Base-by-base conservation (phyloP, 202 grass and related monocot genomes). In the Panicum hallii region DNA sequence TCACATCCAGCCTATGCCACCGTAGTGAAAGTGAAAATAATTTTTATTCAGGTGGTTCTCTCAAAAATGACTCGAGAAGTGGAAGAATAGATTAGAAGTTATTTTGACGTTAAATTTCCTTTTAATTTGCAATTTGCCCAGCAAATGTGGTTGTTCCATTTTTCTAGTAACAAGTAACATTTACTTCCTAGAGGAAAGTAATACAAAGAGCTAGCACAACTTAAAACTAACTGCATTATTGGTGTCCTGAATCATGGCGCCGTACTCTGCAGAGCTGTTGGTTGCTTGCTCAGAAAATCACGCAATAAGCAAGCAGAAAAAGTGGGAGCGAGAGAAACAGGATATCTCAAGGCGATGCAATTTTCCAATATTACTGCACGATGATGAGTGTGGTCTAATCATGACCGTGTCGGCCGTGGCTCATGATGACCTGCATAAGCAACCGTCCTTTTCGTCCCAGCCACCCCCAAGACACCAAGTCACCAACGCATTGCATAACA, bases 351-450 rank as follows among this genome's bases (percentile, higher is more conserved):
- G 44, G 20, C 14, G 43, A 42, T 48, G 65, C 66, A 67, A 4
- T 32, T 40, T 77, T 41, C 23, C 53, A 49, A 49, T 49, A 60
- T 81, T 65, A 67, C 61, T 30, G 70, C 43, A 68, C 41, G 70
- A 75, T 75, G 48, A 57, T 75, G 48, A 57, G 77, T 63, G 70
- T 87, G 61, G 78, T n/a, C 42, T 81, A 87, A 87, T 87, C 50
- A 82, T 76, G 47, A 50, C 14, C 5, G 30, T 69, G 50, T 76
- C 52, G 70, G 70, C 55, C 50, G 19, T 65, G 61, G 62, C 70
- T 75, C 9, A 82, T 87, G 85, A 82, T 82, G 70, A 17, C 52
- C 49, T 81, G 50, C 85, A 87, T 61, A 75, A 81, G 78, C 70
- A 67, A 45, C 38, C 15, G 50, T 75, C 62, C 5, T 87, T 81